Base-by-base conservation (phyloP, 2,329 filamentous ascomycete species). In the Pezicula neosporulosa region DNA sequence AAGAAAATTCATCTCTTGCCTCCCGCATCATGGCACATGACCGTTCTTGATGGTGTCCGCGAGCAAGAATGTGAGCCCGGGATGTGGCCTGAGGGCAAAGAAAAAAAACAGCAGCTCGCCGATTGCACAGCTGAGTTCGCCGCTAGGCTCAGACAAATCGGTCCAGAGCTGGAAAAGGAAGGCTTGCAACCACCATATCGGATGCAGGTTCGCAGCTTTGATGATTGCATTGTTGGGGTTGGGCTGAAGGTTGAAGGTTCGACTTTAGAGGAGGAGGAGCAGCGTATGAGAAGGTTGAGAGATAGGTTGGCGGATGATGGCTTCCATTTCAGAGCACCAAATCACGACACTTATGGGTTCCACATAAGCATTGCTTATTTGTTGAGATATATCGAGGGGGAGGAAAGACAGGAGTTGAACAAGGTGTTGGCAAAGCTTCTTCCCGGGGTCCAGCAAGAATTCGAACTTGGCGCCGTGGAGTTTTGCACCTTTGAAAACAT, bases 401-500 rank as follows among this genome's bases (percentile, higher is more conserved):
- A 52, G 18, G 39, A 59, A 7, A 53, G 50, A 38, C 21, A 42
- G 12, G 51, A 55, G 52, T 18, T 63, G 37, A 46, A 55, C 36
- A 46, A 35, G 16, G 18, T 60, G 36, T 52, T 60, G 35, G 45
- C 33, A 36, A 44, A 54, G 33, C 48, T 52, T 37, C 45, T 58
- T 7, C 46, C 50, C 12, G 38, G 15, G 24, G 27, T 61, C 16
- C 44, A 56, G 42, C 43, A 44, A 21, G 53, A 60, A 47, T 58
- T 62, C 51, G 60, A 60, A 9, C 55, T 63, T 24, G 58, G 57
- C 2, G 44, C 52, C 10, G 49, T 57, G 18, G 59, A 63, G 44
- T 61, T 63, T 46, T 56, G 56, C 49, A 59, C 55, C 15, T 63
- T 60, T 52, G 58, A 62, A 16, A 57, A 51, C 38, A 63, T 63